Conservation (phyloP, 1,284 basidiomycete species). For the Clitocybe nebularis region DNA sequence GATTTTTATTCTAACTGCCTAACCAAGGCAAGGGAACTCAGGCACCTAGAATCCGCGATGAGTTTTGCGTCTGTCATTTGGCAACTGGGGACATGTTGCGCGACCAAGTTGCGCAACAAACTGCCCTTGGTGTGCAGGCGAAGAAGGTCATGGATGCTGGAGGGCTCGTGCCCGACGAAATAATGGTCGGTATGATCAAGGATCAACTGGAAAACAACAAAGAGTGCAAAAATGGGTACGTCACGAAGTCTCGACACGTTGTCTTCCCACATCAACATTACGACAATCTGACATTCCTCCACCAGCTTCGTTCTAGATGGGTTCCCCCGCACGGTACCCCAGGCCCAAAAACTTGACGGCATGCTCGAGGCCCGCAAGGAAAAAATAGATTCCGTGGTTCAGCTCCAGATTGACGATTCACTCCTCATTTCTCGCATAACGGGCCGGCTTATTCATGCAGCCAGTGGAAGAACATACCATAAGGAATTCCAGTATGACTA, state of each 20-base stretch:
- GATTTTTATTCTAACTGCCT: conserved; percentile 3
- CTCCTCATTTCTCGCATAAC: conserved; percentile 97
- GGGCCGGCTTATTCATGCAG: conserved; percentile 89
- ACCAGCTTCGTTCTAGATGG: conserved; percentile 99
- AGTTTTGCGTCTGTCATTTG: conserved; percentile 96
- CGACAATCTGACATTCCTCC: conserved; percentile 9
- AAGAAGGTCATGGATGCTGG: conserved; percentile 99
- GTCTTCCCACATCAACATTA: conserved; percentile 7
- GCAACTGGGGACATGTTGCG: conserved; percentile 99
- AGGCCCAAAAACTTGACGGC: conserved; percentile 92
- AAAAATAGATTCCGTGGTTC: conserved; percentile 87
- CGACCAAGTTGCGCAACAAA: conserved; percentile 88
- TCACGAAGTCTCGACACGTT: conserved; percentile 20
- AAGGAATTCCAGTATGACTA: conserved; percentile 92
- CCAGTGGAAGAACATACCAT: conserved; percentile 91
- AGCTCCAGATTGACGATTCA: conserved; percentile 92
- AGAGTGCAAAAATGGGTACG: conserved; percentile 90
- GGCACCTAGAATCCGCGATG: conserved; percentile 88
- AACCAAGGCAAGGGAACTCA: conserved; percentile 92
- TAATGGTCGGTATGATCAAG: conserved; percentile 98
- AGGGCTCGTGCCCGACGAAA: conserved; percentile 92
- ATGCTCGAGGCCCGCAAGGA: conserved; percentile 86
- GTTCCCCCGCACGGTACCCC: conserved; percentile 97
- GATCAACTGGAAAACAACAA: conserved; percentile 94
- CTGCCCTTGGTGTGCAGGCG: conserved; percentile 84